phyloP scores from a whole-genome alignment of 179 eudicot species.

The Camellia oleifera region DNA sequence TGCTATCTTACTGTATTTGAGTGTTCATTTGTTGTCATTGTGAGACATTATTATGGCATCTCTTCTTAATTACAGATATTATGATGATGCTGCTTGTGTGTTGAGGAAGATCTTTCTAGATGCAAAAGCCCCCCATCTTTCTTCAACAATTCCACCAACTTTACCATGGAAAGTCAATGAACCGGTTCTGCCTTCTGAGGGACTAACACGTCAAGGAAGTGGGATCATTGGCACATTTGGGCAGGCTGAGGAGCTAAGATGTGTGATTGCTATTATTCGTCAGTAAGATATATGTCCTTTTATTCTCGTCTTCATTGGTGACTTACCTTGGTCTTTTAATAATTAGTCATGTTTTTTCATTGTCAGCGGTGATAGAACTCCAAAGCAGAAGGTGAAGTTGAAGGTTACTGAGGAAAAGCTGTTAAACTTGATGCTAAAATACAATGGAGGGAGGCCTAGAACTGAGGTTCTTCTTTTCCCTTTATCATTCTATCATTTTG shows the following conservation, averaged over 20 bases:
- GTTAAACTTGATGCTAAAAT: conserved; percentile 87
- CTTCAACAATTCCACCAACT: conserved; percentile 89
- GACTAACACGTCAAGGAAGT: conserved; percentile 96
- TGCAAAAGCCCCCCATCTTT: conserved; percentile 96
- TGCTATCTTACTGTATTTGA: too few species aligned
- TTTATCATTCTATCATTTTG: conserved; percentile 1
- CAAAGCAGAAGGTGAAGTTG: conserved; percentile 95
- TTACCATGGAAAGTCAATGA: conserved; percentile 92
- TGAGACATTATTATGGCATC: not conserved
- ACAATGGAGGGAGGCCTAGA: conserved; percentile 94
- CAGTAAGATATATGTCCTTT: conserved; percentile 59
- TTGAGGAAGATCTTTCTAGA: conserved; percentile 91
- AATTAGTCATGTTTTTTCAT: conserved; percentile 15
- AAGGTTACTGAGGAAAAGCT: conserved; percentile 95
- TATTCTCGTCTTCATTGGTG: not conserved
- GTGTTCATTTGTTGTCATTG: not conserved
- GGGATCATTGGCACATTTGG: conserved; percentile 93
- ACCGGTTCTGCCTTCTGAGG: conserved; percentile 68
- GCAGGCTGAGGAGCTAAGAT: conserved; percentile 91
- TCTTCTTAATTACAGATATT: conserved; percentile 55
- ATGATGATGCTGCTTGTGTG: conserved; percentile 98
- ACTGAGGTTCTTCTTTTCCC: conserved; percentile 61
- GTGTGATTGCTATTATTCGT: conserved; percentile 84
- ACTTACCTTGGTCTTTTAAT: conserved; percentile 3
- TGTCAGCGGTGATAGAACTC: conserved; percentile 96